Conservation (phyloP, 441 rosid genomes). For the Jatropha podagrica region DNA sequence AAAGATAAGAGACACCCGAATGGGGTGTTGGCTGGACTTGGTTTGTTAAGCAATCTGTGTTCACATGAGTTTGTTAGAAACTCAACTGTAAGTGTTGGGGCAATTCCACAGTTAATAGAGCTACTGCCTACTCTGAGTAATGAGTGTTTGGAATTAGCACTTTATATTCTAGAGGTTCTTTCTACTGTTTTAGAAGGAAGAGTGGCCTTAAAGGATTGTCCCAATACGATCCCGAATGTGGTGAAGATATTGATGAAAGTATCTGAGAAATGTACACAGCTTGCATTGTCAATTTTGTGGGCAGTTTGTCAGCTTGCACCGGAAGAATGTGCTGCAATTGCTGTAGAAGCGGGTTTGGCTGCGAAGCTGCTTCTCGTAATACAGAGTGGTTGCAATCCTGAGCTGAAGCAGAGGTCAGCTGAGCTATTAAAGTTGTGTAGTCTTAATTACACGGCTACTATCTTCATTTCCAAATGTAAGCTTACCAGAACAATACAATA, state of each 20-base stretch:
- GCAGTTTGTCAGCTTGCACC: slow-evolving; percentile 69
- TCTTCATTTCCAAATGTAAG: slow-evolving; percentile 86
- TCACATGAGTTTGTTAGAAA: slow-evolving; percentile 44
- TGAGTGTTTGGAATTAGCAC: slow-evolving; percentile 66
- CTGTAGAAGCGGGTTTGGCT: slow-evolving; percentile 81
- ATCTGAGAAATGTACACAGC: slow-evolving; percentile 70
- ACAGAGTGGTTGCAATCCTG: slow-evolving; percentile 73
- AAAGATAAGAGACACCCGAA: slow-evolving; percentile 60
- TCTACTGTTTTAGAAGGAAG: slow-evolving; percentile 58
- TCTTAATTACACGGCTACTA: slow-evolving; percentile 64
- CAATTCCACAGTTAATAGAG: slow-evolving; percentile 65
- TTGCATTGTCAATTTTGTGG: slow-evolving; percentile 65
- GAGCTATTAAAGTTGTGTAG: slow-evolving; percentile 85
- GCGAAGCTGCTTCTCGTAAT: slow-evolving; percentile 81
- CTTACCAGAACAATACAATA: slow-evolving; percentile 78
- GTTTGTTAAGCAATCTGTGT: slow-evolving; percentile 58
- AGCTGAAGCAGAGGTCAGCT: slow-evolving; percentile 70
- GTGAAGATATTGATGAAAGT: slow-evolving; percentile 70
- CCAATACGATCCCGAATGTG: slow-evolving; percentile 54
- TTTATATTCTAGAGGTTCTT: slow-evolving; percentile 53
- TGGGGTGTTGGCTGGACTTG: slow-evolving; percentile 58
- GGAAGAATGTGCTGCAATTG: slow-evolving; percentile 60
- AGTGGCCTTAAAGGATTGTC: slow-evolving; percentile 67
- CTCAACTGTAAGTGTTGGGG: slow-evolving; percentile 63
- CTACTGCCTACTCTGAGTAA: slow-evolving; percentile 52